phyloP scores from a whole-genome alignment of 1,284 basidiomycete species.

The Takashimella koratensis region DNA sequence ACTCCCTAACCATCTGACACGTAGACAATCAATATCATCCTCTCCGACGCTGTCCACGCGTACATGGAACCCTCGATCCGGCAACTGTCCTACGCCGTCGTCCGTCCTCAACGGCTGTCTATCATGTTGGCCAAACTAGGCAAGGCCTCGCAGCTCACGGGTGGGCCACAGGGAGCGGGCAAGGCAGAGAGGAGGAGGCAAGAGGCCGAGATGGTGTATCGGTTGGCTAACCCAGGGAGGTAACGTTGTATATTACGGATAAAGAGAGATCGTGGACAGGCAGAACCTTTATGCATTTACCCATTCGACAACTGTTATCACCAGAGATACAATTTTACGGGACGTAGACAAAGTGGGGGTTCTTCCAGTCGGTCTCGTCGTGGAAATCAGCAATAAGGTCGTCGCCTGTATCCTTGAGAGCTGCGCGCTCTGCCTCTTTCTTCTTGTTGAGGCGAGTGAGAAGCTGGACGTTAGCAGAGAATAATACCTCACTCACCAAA shows the following conservation, averaged over 20 bases:
- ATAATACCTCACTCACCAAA: background rate
- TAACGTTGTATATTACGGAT: too few relatives aligned
- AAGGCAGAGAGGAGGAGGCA: conserved; percentile 65
- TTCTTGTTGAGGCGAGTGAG: too few relatives aligned
- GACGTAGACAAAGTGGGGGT: conserved; percentile 16
- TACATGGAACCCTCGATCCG: conserved; percentile 73
- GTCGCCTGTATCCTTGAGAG: too few relatives aligned
- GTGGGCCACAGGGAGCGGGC: conserved; percentile 47
- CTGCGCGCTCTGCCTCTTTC: conserved; percentile 10
- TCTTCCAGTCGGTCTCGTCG: conserved; percentile 23
- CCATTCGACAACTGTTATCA: too few relatives aligned
- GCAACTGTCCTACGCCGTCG: conserved; percentile 64
- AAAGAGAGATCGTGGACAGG: too few relatives aligned
- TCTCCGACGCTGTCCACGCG: conserved; percentile 69
- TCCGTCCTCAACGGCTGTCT: conserved; percentile 72
- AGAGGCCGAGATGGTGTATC: conserved; percentile 63
- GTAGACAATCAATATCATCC: conserved; percentile 72
- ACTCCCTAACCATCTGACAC: too few relatives aligned
- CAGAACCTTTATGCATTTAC: too few relatives aligned
- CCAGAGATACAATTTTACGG: too few relatives aligned
- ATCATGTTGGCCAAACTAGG: conserved; percentile 75
- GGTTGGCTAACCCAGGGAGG: conserved; percentile 10
- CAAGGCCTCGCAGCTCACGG: conserved; percentile 56
- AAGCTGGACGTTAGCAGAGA: too few relatives aligned
- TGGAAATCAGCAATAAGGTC: conserved; percentile 20